A percentile compares a stretch with the other conserved stretches of the same genome.
phyloP scores from a whole-genome alignment of 169 alveolate genomes.

The Perkinsus chesapeaki region DNA sequence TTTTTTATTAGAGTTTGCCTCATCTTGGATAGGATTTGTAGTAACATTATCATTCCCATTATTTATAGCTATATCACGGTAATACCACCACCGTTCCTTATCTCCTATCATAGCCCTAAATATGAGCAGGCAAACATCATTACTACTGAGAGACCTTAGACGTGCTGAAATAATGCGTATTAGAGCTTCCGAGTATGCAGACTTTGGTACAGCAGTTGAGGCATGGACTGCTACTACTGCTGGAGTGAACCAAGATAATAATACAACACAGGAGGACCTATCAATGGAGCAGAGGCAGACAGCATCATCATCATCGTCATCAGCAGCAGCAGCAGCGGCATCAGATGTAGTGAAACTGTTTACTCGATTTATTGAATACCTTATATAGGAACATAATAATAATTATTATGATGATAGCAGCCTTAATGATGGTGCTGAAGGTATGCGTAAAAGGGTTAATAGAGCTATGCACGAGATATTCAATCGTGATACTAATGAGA shows the following conservation, averaged over 20 bases:
- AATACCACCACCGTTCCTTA: neutral
- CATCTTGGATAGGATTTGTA: neutral
- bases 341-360: too few relatives aligned
- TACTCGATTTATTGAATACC: too few relatives aligned
- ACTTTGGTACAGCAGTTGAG: neutral
- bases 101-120: neutral
- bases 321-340: too few relatives aligned
- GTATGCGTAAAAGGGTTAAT: neutral
- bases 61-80: neutral
- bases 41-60: neutral
- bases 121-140: neutral
- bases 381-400: too few relatives aligned
- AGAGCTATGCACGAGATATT: neutral
- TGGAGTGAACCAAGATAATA: neutral
- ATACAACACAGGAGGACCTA: too few relatives aligned
- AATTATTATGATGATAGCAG: neutral
- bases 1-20: neutral
- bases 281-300: too few relatives aligned
- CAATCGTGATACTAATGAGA: neutral
- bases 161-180: neutral
- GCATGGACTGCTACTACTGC: neutral
- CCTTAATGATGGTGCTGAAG: neutral
- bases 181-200: neutral
- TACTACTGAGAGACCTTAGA: neutral
- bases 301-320: too few relatives aligned